Base-by-base conservation (phyloP, 345 rosid species). In the Eucalyptus erythrocorys region DNA sequence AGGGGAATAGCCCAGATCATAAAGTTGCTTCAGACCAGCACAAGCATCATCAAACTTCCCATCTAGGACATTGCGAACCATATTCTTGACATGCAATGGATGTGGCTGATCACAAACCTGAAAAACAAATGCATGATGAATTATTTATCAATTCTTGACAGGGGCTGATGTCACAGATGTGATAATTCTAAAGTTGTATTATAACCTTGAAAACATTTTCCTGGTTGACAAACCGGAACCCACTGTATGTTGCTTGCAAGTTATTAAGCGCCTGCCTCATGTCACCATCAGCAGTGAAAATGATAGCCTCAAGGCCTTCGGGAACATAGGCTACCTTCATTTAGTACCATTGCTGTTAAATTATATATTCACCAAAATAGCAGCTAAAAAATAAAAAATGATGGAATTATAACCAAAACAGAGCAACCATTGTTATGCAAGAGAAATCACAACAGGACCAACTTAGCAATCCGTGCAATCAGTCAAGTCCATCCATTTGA, bases 91-190 rank as follows among this genome's bases (percentile, higher is more conserved):
- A 82, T 97, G 99, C 92, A 97, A 91, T 8, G 99, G 99, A 88
- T 98, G 99, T 90, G 99, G 99, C 91, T 98, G 99, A 90, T 98
- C 99, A 87, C 99, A 97, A 27, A 98, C 99, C 99, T 98, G 89
- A 57, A 87, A 87, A 88, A 15, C 24, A 86, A 79, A 80, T 85
- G 87, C 71, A 76, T 21, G 43, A 57, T 40, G 61, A 85, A 81
- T 32, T 49, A 47, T 11, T 40, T 40, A 40, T 76, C 30, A 37
- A 40, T 76, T 76, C 30, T 40, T 3, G 5, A 76, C 27, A 40
- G 76, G 76, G 76, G 40, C 21, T 64, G 76, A 34, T n/a, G 30
- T 76, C 84, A 40, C 79, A 27, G 57, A 86, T 47, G 86, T 48
- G 59, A 43, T 85, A 50, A 45, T 55, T 87, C 85, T 48, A 11